phyloP scores from a whole-genome alignment of 352 stramenopile genomes.

The Phytophthora aleatoria region DNA sequence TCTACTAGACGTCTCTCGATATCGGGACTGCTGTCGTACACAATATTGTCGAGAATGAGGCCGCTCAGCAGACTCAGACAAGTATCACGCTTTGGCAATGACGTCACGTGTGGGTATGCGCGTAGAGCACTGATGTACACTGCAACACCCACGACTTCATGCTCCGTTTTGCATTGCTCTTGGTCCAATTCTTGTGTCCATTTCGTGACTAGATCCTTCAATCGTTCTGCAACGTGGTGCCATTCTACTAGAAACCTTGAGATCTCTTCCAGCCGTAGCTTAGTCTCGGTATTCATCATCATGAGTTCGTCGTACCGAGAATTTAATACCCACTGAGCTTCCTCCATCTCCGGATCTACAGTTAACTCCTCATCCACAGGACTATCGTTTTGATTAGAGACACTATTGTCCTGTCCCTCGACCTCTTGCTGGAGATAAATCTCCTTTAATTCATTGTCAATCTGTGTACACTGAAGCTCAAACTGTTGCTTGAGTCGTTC shows the following conservation, averaged over 20 bases:
- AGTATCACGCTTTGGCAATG: background rate
- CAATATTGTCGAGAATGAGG: slow-evolving; percentile 3
- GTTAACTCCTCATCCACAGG: background rate
- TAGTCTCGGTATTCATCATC: slow-evolving; percentile 26
- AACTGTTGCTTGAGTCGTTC: slow-evolving; percentile 8
- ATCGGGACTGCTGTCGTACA: background rate
- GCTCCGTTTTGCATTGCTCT: slow-evolving; percentile 12
- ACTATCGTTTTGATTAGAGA: background rate
- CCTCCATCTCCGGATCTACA: slow-evolving; percentile 5
- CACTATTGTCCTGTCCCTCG: background rate
- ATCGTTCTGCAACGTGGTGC: slow-evolving; percentile 15
- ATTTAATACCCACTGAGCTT: slow-evolving; percentile 10
- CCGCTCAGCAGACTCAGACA: slow-evolving; percentile 4
- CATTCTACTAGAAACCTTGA: slow-evolving; percentile 14
- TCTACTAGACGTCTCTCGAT: slow-evolving; percentile 1
- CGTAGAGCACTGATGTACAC: slow-evolving; percentile 9
- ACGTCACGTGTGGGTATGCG: slow-evolving; percentile 14
- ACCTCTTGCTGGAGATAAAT: background rate
- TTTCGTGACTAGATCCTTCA: slow-evolving; percentile 8
- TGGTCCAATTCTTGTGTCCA: slow-evolving; percentile 21
- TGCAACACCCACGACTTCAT: slow-evolving; percentile 1
- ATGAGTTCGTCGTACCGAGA: slow-evolving; percentile 31
- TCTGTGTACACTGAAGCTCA: slow-evolving; percentile 5
- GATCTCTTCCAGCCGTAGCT: slow-evolving; percentile 12
- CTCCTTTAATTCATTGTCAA: slow-evolving; percentile 9